These are phyloP conservation scores for Flagelloscypha sp. DNA, from an alignment of 768 basidiomycete species.

Conservation along the genomic window DNA sequence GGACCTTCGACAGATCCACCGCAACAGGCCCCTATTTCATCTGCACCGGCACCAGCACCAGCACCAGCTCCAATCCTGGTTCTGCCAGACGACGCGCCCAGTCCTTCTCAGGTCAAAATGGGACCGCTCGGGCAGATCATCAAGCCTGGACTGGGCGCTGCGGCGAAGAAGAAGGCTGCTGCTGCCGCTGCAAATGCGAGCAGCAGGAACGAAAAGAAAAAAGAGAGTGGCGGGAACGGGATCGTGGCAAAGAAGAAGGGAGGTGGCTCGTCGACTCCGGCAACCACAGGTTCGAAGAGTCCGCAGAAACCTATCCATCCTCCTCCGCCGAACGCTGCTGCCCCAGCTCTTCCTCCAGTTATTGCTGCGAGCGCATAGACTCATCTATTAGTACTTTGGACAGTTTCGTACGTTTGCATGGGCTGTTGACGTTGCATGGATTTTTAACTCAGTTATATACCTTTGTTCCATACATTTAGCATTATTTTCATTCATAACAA, in stretches of 20 bases:
- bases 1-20: constrained; percentile 12
- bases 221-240: constrained; percentile 24
- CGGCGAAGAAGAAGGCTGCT: constrained; percentile 56
- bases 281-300: constrained; percentile 5
- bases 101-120: constrained; percentile 55
- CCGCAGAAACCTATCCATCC: constrained; percentile 4
- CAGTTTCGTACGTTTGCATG: neutral
- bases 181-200: constrained; percentile 11
- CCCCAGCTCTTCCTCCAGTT: constrained; percentile 23
- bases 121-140: constrained; percentile 74
- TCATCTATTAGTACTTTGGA: too few species aligned
- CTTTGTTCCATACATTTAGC: neutral
- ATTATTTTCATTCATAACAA: too few species aligned
- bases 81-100: constrained; percentile 60
- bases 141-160: constrained; percentile 36
- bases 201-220: constrained; percentile 26
- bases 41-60: constrained; percentile 13
- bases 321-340: constrained; percentile 8
- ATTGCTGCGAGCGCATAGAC: constrained; percentile 27
- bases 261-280: constrained; percentile 10
- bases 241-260: neutral
- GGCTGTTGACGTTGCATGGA: neutral
- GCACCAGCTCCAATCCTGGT: constrained; percentile 20
- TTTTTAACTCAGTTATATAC: neutral
- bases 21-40: constrained; percentile 7